Evolutionary conservation across 1,139 yeast species (phyloP).

Genomic region (Martiniozyma asiatica): DNA sequence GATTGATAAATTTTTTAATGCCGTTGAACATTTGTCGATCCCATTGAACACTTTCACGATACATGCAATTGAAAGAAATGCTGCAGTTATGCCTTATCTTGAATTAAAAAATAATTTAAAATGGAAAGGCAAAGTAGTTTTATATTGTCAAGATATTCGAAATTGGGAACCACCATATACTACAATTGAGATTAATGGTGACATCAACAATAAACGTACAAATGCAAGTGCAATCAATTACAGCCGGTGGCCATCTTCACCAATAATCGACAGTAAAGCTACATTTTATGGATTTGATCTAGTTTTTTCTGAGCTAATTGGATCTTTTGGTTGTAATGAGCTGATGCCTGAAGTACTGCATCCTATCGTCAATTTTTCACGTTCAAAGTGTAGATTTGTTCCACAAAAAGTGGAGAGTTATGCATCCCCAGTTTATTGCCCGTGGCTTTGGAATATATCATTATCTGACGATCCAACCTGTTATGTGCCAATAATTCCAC

Average conservation of each 20-base stretch:
- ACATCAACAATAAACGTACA: no score
- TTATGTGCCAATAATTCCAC: constrained; percentile 48
- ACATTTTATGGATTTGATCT: constrained; percentile 30
- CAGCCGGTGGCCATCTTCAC: constrained; percentile 22
- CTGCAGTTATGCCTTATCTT: constrained; percentile 42
- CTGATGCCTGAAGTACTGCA: constrained; percentile 66
- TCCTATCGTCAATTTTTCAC: constrained; percentile 24
- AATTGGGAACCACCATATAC: constrained; percentile 1
- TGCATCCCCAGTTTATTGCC: constrained; percentile 56
- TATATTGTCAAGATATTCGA: constrained; percentile 2
- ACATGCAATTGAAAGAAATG: constrained; percentile 62
- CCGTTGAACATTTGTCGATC: constrained; percentile 25
- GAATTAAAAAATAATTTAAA: constrained; percentile 27
- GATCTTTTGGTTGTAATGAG: constrained; percentile 90
- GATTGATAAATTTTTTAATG: constrained; percentile 39
- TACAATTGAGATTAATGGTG: constrained; percentile 20
- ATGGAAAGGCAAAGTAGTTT: constrained; percentile 35
- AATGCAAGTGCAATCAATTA: no score
- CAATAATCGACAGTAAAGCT: constrained; percentile 3
- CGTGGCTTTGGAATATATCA: constrained; percentile 22
- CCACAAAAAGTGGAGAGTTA: constrained; percentile 53
- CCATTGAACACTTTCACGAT: constrained; percentile 25
- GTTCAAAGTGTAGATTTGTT: constrained; percentile 33
- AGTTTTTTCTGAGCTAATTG: constrained; percentile 70
- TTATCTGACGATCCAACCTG: constrained; percentile 30